Conservation (phyloP, 2,329 filamentous ascomycete species). For the Septoria linicola region DNA sequence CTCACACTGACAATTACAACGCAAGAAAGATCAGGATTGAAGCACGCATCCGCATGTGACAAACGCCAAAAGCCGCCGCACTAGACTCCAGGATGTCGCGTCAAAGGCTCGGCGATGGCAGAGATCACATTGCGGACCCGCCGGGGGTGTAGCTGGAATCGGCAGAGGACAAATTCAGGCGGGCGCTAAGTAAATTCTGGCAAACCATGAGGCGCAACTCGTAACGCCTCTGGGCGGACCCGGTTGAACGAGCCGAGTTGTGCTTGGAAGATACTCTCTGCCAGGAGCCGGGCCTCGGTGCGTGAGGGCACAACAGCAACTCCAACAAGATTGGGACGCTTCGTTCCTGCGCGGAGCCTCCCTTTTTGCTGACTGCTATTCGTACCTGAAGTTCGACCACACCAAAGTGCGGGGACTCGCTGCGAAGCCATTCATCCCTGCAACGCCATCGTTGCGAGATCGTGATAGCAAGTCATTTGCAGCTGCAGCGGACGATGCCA, state of each 20-base stretch:
- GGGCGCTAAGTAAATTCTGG: not conserved
- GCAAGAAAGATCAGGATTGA: not conserved
- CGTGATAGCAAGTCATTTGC: not conserved
- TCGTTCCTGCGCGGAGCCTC: conserved; percentile 5
- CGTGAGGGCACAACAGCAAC: not conserved
- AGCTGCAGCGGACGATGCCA: conserved; percentile 1
- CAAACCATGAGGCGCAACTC: not conserved
- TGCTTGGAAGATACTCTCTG: not conserved
- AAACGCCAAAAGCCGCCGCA: not conserved
- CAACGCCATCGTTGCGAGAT: not conserved
- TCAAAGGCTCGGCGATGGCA: conserved; percentile 11
- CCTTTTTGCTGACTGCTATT: not conserved
- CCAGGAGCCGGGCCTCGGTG: not conserved
- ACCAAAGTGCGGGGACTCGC: conserved; percentile 5
- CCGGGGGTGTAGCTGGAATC: not conserved
- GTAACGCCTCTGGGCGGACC: not conserved
- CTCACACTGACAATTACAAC: not conserved
- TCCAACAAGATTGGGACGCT: not conserved
- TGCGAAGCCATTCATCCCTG: not conserved
- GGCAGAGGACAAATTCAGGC: not conserved
- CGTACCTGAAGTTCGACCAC: conserved; percentile 1
- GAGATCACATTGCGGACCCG: conserved; percentile 1
- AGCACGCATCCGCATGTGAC: conserved; percentile 6
- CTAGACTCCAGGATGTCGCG: not conserved
- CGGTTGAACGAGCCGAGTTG: conserved; percentile 4